Evolutionary conservation across 1,284 basidiomycete species (phyloP).

Genomic region (Ceratobasidium sp.): DNA sequence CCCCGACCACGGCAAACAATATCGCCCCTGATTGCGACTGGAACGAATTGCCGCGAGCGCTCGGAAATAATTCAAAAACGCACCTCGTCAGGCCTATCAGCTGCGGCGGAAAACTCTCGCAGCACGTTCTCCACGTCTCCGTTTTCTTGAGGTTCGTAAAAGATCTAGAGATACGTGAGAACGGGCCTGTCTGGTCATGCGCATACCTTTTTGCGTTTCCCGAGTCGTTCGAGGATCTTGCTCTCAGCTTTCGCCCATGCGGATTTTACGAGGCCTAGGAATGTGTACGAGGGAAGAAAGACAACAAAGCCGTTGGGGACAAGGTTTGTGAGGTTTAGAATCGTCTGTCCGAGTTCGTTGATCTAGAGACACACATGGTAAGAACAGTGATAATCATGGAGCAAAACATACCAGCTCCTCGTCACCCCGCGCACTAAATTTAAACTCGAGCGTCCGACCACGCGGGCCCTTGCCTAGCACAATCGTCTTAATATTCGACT

Average conservation of each 20-base stretch:
- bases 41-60: conserved; percentile 36
- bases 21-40: conserved; percentile 66
- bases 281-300: conserved; percentile 92
- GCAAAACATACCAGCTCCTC: conserved; percentile 60
- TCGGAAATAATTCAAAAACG: conserved; percentile 40
- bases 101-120: conserved; percentile 70
- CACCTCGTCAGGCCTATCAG: conserved; percentile 55
- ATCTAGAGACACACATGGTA: conserved; percentile 57
- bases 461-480: conserved; percentile 81
- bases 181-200: conserved; percentile 42
- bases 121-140: conserved; percentile 79
- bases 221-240: conserved; percentile 68
- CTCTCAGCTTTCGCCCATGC: conserved; percentile 64
- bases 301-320: conserved; percentile 90
- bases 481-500: conserved; percentile 77
- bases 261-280: conserved; percentile 71
- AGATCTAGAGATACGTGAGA: conserved; percentile 62
- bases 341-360: conserved; percentile 81
- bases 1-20: conserved; percentile 92
- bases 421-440: conserved; percentile 78
- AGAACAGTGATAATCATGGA: neutral
- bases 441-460: conserved; percentile 82
- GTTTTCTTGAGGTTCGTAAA: conserved; percentile 85
- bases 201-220: conserved; percentile 72
- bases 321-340: conserved; percentile 79